Evolutionary conservation across 2,329 filamentous ascomycete species (phyloP), one percentile per base, ranked within the genome.

Genomic region (Aspergillus transmontanensis): DNA sequence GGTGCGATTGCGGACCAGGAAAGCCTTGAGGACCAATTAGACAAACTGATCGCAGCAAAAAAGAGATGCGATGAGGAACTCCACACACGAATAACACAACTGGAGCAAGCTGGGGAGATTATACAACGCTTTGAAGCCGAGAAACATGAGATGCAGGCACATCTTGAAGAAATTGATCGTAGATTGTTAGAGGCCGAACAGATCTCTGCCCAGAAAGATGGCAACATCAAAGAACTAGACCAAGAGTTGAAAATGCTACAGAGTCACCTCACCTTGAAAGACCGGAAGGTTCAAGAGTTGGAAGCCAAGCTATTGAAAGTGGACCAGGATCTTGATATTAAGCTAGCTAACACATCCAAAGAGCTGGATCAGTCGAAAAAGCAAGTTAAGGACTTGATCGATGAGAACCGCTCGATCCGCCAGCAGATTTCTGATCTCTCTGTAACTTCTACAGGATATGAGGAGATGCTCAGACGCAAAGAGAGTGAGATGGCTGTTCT

Each of bases 1-100:
- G 94, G 92, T 45, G 94, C 94, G 34, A 88, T 98, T 64, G 91
- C 96, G 26, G 96, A 99, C 71, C 94, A 98, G 75, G 94, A 98
- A 74, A 89, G 90, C 59, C 85, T 99, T 1, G 95, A 99, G 77
- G 93, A 96, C 66, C 93, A 99, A 75, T 84, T 99, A 2, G 95
- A 99, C 74, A 90, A 90, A 63, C 83, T 99, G 4, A 87, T 99
- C 68, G 89, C 90, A 56, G 93, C 93, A 11, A 97, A 97, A 79
- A 96, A 94, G 78, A 89, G 88, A 59, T 91, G 92, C 0, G 94
- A 97, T 74, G 88, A 93, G 26, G 91, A 97, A 67, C 88, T 94
- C 6, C 90, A 95, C 65, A 85, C 88, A 61, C 91, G 89, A 72
- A 87, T 93, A 36, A 84, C 85, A 2, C 93, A 99, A 73, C 86